A percentile compares a stretch with the other conserved stretches of the same genome.
Conservation (phyloP, 2,329 filamentous ascomycete species). For the Cordyceps cateniannulata region DNA sequence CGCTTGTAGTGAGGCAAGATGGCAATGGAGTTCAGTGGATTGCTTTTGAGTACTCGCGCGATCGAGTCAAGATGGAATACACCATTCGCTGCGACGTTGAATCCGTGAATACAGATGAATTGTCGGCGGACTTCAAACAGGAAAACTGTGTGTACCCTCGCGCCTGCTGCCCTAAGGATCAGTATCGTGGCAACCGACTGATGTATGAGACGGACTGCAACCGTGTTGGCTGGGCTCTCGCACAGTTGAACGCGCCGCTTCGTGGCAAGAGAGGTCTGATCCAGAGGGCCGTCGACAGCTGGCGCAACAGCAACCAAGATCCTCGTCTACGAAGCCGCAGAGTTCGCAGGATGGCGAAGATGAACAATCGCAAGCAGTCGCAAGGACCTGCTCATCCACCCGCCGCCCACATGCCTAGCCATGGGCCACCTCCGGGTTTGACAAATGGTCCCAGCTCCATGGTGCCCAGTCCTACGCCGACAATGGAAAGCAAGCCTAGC, state of each 20-base stretch:
- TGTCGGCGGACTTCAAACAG: conserved; percentile 86
- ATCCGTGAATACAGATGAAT: conserved; percentile 83
- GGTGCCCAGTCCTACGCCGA: conserved; percentile 44
- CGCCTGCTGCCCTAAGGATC: conserved; percentile 89
- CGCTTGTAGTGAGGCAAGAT: conserved; percentile 87
- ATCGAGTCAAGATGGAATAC: conserved; percentile 99
- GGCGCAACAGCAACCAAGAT: conserved; percentile 98
- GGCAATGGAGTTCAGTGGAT: conserved; percentile 98
- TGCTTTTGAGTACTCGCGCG: conserved; percentile 93
- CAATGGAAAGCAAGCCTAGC: conserved; percentile 57
- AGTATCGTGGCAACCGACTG: conserved; percentile 91
- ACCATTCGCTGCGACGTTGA: conserved; percentile 97
- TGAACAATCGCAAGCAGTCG: conserved; percentile 71
- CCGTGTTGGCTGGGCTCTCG: conserved; percentile 97
- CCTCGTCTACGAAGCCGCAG: conserved; percentile 82
- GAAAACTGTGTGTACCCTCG: conserved; percentile 98
- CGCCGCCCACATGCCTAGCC: conserved; percentile 59
- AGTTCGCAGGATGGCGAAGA: conserved; percentile 93
- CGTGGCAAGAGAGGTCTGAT: conserved; percentile 93
- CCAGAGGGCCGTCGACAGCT: conserved; percentile 94
- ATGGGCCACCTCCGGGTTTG: conserved; percentile 59
- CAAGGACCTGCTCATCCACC: conserved; percentile 52
- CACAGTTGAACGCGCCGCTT: conserved; percentile 83
- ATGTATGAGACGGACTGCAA: conserved; percentile 99
- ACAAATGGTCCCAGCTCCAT: conserved; percentile 56